phyloP scores from a whole-genome alignment of 495 filamentous ascomycete genomes.

The Astrothelium subdiscretum region DNA sequence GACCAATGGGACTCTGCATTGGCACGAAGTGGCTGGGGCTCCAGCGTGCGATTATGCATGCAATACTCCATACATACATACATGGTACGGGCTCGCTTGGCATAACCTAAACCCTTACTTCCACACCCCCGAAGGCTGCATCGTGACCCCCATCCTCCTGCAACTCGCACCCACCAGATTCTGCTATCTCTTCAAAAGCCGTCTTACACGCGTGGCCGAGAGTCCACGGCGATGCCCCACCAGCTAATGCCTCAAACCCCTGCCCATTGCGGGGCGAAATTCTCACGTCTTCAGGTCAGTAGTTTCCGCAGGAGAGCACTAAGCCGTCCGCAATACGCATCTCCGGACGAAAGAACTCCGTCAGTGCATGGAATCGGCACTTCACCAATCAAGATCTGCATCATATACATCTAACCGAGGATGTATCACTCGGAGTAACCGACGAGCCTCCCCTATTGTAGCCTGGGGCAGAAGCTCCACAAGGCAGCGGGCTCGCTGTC shows the following conservation, averaged over 20 bases:
- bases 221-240: background rate
- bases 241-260: background rate
- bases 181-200: too few species aligned
- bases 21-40: too few species aligned
- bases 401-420: background rate
- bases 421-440: background rate
- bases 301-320: too few species aligned
- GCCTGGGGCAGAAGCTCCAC: background rate
- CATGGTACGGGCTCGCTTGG: too few species aligned
- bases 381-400: background rate
- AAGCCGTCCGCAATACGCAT: background rate
- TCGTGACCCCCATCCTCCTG: too few species aligned
- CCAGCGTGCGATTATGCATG: too few species aligned
- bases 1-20: too few species aligned
- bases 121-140: too few species aligned
- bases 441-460: background rate
- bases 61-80: too few species aligned
- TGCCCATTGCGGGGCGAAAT: background rate
- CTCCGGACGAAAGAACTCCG: background rate
- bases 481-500: background rate
- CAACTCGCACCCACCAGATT: too few species aligned
- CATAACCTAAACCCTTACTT: too few species aligned
- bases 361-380: background rate
- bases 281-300: background rate
- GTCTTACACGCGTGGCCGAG: background rate